phyloP scores from a whole-genome alignment of 78 protist genomes.

The Creolimax fragrantissima region DNA sequence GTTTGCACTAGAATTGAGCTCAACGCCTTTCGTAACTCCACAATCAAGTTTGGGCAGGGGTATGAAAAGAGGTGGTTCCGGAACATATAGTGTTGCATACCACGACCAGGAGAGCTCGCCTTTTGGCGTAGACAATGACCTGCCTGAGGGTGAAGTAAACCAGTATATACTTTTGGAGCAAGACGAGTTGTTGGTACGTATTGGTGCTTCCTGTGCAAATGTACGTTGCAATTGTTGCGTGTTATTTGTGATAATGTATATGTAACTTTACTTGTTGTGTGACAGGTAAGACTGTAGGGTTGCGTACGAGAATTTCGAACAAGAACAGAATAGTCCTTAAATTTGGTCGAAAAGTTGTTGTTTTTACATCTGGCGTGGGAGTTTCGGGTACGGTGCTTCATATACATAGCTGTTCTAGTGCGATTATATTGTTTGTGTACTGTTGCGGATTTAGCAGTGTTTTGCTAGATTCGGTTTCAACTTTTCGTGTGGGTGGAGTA shows the following conservation, averaged over 20 bases:
- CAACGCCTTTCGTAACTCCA: too few species aligned
- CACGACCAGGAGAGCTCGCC: too few species aligned
- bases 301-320: not conserved
- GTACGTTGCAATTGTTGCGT: not conserved
- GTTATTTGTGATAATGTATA: not conserved
- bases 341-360: not conserved
- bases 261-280: not conserved
- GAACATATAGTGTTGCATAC: too few species aligned
- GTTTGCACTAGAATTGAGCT: too few species aligned
- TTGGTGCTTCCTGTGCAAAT: not conserved
- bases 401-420: not conserved
- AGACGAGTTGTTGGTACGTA: not conserved
- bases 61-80: too few species aligned
- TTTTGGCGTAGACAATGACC: too few species aligned
- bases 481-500: too few species aligned
- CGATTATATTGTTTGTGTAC: too few species aligned
- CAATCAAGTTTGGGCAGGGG: too few species aligned
- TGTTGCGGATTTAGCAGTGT: too few species aligned
- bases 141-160: too few species aligned
- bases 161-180: not conserved
- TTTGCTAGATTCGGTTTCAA: too few species aligned
- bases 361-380: not conserved
- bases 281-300: not conserved
- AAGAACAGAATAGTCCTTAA: not conserved
- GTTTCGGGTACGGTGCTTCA: not conserved